Evolutionary conservation across 371 early-diverging fungal species (phyloP), one percentile per base, ranked within the genome.

Genomic region (Catenaria anguillulae): DNA sequence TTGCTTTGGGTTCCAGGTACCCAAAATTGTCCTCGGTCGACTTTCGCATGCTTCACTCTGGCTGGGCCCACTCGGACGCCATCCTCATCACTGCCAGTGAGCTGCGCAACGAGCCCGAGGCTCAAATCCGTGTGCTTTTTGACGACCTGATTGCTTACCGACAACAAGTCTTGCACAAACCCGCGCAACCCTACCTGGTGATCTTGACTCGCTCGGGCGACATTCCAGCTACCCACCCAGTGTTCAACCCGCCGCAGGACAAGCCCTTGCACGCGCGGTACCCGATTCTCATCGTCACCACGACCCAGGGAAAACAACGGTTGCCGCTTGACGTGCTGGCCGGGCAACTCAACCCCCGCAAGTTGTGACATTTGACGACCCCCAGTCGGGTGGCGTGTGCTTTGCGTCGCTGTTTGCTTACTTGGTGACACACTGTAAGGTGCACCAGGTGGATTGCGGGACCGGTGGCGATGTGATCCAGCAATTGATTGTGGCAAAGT

Each of bases 141-240:
- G 58, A 58, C 58, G 58, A 58, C 43, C 36, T 58, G 12, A 58
- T 58, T 36, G 36, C 31, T n/a, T 58, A 58, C 58, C 58, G 58
- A 12, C 40, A 40, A 21, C 19, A 10, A 1, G 58, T 58, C 19
- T 36, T 58, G 35, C 15, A 24, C 24, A 58, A 58, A 5, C 58
- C 58, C 24, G 17, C 36, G 15, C 58, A 58, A 24, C 58, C 58
- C 36, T 36, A 24, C 26, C 58, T 58, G 10, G 36, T 58, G 24
- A 35, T 58, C 15, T 31, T 58, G 17, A 58, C 58, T n/a, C 40
- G 58, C 24, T 24, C 58, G 13, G 58, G 58, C 40, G 36, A n/a
- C 29, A 58, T 58, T 24, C 58, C 58, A 13, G 40, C 43, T 31
- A 21, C n/a, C 12, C 58, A 58, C 43, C 58, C 36, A 12, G 31